Base-by-base conservation (phyloP, 257 asterid genomes). In the Cynanchum wilfordii region DNA sequence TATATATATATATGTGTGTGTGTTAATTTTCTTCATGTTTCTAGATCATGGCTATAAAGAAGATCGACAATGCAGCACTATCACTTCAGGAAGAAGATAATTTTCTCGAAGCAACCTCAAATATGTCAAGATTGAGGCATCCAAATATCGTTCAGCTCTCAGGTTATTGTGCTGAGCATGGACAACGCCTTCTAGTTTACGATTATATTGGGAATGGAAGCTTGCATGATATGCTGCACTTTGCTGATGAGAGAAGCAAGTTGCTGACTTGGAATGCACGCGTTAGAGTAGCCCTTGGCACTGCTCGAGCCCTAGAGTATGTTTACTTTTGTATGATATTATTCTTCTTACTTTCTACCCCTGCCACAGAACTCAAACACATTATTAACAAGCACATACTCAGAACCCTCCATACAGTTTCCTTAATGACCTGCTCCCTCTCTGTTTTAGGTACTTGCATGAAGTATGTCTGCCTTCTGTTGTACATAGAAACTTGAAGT, bases 291-390 rank as follows among this genome's bases (percentile, higher is more conserved):
- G 96, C 98, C 62, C 98, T 95, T 79, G 99, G 99, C 82, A 89
- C 97, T 59, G 97, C 99, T 81, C 87, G 99, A 82, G 99, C 99
- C 72, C 83, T 95, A 72, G 99, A 95, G 99, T 95, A 92, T 69
- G 96, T 77, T 40, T 69, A 25, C 22, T 65, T 71, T 62, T 57
- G 59, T 22, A 72, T 30, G 30, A 57, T 57, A 33, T 69, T 83
- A 51, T 65, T 44, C 69, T 12, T 50, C 17, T 29, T 38, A 29
- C 45, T 33, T 79, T 50, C 51, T 69, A 36, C 49, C 59, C 11
- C 3, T 40, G 4, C 5, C 19, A 11, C 13, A 22, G 11, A 8
- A 10, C 27, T 7, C 17, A 24, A 20, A 7, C 27, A 5, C 11
- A 27, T 0, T 27, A 27, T 0, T 27, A 11, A 12, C 29, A 19